These are phyloP conservation scores for Penicillium goetzii DNA, from an alignment of 495 filamentous ascomycete genomes.

Conservation along the genomic window DNA sequence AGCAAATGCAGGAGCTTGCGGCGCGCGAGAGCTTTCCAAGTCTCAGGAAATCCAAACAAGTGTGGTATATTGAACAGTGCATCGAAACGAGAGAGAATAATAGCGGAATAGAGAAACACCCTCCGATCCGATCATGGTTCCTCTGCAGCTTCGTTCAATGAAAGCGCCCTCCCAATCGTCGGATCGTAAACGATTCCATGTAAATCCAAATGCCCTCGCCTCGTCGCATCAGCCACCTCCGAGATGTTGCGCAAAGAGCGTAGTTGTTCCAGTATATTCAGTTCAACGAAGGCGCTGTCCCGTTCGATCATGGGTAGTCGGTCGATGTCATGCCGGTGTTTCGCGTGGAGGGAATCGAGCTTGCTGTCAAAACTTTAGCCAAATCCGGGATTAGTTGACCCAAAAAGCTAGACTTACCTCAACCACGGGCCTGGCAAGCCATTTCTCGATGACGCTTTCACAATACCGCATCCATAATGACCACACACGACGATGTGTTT, in stretches of 20 bases:
- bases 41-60: neutral
- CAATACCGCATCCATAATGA: slow-evolving; percentile 48
- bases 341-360: slow-evolving; percentile 22
- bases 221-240: slow-evolving; percentile 23
- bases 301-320: slow-evolving; percentile 17
- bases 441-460: slow-evolving; percentile 31
- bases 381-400: neutral
- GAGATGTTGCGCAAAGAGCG: slow-evolving; percentile 20
- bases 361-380: slow-evolving; percentile 19
- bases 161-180: slow-evolving; percentile 11
- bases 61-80: neutral
- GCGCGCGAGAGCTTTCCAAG: neutral
- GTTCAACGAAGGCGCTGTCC: slow-evolving; percentile 28
- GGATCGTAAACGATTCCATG: slow-evolving; percentile 33
- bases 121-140: neutral
- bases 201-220: slow-evolving; percentile 19
- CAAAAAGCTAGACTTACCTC: slow-evolving; percentile 15
- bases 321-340: slow-evolving; percentile 20
- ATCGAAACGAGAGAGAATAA: neutral
- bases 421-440: slow-evolving; percentile 29
- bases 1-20: neutral
- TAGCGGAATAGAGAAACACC: neutral
- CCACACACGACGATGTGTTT: slow-evolving; percentile 50
- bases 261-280: slow-evolving; percentile 33
- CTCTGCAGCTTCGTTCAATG: slow-evolving; percentile 7